These are phyloP conservation scores for Erucastrum elatum DNA, from an alignment of 345 rosid species.

Conservation along the genomic window DNA sequence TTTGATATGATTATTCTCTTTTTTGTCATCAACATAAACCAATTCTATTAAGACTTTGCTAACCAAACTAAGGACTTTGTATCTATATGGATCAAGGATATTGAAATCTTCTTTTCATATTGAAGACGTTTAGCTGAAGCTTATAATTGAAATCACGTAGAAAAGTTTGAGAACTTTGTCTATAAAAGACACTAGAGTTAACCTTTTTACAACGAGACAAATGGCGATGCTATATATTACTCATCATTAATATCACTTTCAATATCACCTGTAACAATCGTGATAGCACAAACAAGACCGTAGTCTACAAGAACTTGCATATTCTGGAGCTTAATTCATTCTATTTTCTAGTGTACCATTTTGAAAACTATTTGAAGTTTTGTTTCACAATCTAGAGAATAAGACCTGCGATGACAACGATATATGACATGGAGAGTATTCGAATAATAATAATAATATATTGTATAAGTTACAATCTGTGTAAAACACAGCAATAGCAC, in stretches of 20 bases:
- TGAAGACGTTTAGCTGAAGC: background rate
- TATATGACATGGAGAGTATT: background rate
- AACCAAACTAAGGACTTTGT: too few species aligned
- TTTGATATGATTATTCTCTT: too few species aligned
- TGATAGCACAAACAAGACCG: background rate
- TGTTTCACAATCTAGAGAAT: background rate
- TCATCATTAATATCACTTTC: background rate
- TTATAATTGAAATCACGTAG: background rate
- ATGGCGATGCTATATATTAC: background rate
- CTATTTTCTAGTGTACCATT: background rate
- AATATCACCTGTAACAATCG: background rate
- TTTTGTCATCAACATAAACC: too few species aligned
- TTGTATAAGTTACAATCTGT: constrained; percentile 1
- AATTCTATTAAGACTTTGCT: too few species aligned
- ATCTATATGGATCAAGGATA: background rate
- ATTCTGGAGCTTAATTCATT: background rate
- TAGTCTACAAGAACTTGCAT: background rate
- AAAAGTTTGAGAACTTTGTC: background rate
- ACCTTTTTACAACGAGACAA: background rate
- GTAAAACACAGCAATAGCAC: constrained; percentile 4
- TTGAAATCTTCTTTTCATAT: background rate
- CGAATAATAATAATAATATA: background rate
- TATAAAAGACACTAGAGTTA: background rate
- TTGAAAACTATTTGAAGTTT: background rate
- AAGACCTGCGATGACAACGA: background rate